Evolutionary conservation across 257 asterid species (phyloP).

Genomic region (Schizonepeta tenuifolia): DNA sequence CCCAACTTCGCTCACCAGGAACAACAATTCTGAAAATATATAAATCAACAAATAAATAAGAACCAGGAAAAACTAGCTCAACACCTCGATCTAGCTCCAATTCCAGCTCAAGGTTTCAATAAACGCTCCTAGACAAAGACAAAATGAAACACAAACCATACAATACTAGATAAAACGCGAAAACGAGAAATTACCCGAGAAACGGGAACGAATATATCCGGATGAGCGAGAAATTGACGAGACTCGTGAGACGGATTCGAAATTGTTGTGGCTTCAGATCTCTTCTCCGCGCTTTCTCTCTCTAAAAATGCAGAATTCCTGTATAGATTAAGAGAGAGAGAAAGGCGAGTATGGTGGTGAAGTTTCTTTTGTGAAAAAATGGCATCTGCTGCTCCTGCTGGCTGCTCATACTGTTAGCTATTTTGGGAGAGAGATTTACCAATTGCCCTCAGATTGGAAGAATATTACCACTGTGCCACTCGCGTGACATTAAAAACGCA

Average conservation of each 20-base stretch:
- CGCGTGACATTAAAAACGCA: slow-evolving; percentile 32
- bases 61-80: slow-evolving; percentile 20
- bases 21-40: slow-evolving; percentile 30
- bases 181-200: slow-evolving; percentile 35
- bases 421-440: slow-evolving; percentile 22
- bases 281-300: slow-evolving; percentile 36
- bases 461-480: slow-evolving; percentile 40
- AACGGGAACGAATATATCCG: slow-evolving; percentile 10
- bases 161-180: slow-evolving; percentile 14
- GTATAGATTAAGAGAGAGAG: slow-evolving; percentile 29
- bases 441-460: slow-evolving; percentile 36
- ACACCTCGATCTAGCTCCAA: slow-evolving; percentile 34
- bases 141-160: slow-evolving; percentile 9
- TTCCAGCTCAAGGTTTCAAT: slow-evolving; percentile 28
- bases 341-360: slow-evolving; percentile 25
- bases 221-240: slow-evolving; percentile 32
- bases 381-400: slow-evolving; percentile 40
- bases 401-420: slow-evolving; percentile 52
- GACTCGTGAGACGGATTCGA: slow-evolving; percentile 16
- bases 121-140: background rate
- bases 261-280: slow-evolving; percentile 45
- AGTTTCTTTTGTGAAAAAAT: slow-evolving; percentile 30
- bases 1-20: slow-evolving; percentile 39
- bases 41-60: background rate
- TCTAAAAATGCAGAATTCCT: slow-evolving; percentile 27